These are phyloP conservation scores for Aspergillus arachidicola DNA, from an alignment of 2,329 filamentous ascomycete species.

Conservation along the genomic window DNA sequence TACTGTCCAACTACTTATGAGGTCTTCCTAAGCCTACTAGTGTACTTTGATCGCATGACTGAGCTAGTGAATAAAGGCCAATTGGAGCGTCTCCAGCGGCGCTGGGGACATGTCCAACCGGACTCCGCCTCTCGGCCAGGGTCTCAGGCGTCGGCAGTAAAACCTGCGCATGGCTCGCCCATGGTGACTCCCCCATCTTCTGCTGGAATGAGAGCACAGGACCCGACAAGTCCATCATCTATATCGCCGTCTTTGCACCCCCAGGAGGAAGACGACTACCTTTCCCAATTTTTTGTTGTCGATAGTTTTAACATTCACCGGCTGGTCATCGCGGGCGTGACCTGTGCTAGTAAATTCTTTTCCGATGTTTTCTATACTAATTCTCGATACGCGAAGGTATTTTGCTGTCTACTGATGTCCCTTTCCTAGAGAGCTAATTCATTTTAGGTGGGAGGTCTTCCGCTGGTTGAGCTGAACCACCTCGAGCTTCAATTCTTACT, in stretches of 20 bases:
- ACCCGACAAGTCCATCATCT: constrained; percentile 34
- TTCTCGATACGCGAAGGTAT: constrained; percentile 96
- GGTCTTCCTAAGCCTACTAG: constrained; percentile 90
- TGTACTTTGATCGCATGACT: constrained; percentile 99
- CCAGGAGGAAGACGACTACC: constrained; percentile 52
- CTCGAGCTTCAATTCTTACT: constrained; percentile 94
- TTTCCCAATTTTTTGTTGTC: constrained; percentile 83
- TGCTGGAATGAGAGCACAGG: constrained; percentile 36
- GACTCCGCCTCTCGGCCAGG: constrained; percentile 20
- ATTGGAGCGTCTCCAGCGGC: constrained; percentile 59
- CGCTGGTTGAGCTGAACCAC: constrained; percentile 90
- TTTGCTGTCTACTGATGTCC: neutral
- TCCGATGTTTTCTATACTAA: constrained; percentile 99
- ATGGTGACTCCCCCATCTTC: constrained; percentile 43
- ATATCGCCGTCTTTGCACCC: constrained; percentile 37
- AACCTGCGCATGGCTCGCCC: constrained; percentile 25
- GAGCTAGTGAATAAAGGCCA: constrained; percentile 87
- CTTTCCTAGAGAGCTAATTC: neutral
- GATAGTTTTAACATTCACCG: constrained; percentile 99
- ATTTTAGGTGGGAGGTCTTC: constrained; percentile 83
- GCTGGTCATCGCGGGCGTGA: constrained; percentile 93
- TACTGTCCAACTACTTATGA: constrained; percentile 99
- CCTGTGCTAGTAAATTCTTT: constrained; percentile 99
- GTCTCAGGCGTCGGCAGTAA: constrained; percentile 23
- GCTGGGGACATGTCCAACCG: constrained; percentile 24